Conservation (phyloP, 768 basidiomycete genomes). For the Amylocystis lapponica region DNA sequence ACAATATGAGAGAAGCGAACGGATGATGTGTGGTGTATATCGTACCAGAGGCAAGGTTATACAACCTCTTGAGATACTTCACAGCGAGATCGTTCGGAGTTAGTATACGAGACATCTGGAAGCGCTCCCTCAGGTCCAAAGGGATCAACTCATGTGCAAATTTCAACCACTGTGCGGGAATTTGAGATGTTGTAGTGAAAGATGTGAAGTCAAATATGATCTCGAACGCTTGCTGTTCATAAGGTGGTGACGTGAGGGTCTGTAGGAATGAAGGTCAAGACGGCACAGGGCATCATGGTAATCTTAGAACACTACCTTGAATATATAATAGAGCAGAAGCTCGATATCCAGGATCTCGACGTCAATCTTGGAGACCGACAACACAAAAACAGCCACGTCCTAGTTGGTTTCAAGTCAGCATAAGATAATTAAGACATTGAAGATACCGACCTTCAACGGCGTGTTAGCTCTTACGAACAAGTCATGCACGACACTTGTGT, state of each 20-base stretch:
- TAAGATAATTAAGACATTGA: not conserved
- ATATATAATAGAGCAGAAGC: constrained; percentile 68
- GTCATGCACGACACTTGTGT: constrained; percentile 54
- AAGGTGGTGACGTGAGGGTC: constrained; percentile 46
- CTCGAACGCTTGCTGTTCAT: constrained; percentile 51
- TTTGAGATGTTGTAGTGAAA: constrained; percentile 68
- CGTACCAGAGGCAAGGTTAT: constrained; percentile 58
- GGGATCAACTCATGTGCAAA: constrained; percentile 74
- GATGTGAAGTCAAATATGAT: constrained; percentile 79
- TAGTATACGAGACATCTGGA: constrained; percentile 57
- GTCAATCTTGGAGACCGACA: constrained; percentile 65
- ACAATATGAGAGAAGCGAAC: not conserved
- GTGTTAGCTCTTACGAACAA: constrained; percentile 53
- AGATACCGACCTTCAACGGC: not conserved
- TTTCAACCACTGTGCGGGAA: constrained; percentile 79
- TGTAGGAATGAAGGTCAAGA: constrained; percentile 23
- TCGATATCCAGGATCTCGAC: constrained; percentile 79
- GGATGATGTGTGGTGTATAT: not conserved
- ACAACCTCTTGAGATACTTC: constrained; percentile 69
- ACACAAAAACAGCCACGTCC: constrained; percentile 49
- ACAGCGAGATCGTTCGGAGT: constrained; percentile 69
- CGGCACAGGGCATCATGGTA: not conserved
- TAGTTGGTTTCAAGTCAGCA: not conserved
- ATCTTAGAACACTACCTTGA: constrained; percentile 49
- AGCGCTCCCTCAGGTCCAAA: constrained; percentile 57